Evolutionary conservation across 768 basidiomycete genomes (phyloP).

Genomic region (Pleurotus tuber-regium): DNA sequence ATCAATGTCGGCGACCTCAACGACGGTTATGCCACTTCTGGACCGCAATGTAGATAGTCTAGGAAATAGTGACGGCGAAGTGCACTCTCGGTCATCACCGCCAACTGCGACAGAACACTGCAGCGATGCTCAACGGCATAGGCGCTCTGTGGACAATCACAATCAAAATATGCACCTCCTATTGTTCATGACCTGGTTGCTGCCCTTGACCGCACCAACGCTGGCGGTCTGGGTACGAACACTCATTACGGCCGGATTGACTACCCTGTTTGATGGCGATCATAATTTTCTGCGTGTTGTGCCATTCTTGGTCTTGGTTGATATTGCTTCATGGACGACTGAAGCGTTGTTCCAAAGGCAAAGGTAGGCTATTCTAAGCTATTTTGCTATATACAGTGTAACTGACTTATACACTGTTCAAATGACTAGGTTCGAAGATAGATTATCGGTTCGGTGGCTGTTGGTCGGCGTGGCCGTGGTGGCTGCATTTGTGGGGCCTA

Average conservation of each 20-base stretch:
- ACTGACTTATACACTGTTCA: background rate
- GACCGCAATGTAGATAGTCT: conserved; percentile 16
- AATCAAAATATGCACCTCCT: conserved; percentile 61
- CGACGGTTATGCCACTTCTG: conserved; percentile 21
- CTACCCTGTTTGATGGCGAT: conserved; percentile 79
- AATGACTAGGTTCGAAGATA: conserved; percentile 34
- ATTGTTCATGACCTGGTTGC: conserved; percentile 75
- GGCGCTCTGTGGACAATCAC: conserved; percentile 27
- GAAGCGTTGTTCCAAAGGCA: conserved; percentile 40
- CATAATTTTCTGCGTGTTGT: conserved; percentile 66
- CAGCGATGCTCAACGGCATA: no score
- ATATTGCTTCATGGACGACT: conserved; percentile 53
- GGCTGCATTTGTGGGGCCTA: conserved; percentile 68
- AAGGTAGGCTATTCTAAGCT: conserved; percentile 28
- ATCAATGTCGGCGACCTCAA: conserved; percentile 13
- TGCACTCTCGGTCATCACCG: no score
- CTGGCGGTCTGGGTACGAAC: conserved; percentile 91
- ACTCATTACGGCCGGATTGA: conserved; percentile 72
- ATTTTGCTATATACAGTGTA: conserved; percentile 3
- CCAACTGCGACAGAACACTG: no score
- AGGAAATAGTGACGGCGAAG: conserved; percentile 9
- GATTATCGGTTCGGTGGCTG: conserved; percentile 49
- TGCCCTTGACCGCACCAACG: conserved; percentile 75
- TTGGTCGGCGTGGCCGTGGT: conserved; percentile 46
- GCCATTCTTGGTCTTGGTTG: conserved; percentile 63